These are phyloP conservation scores for Betula pendula DNA, from an alignment of 306 rosid species.

Conservation along the genomic window DNA sequence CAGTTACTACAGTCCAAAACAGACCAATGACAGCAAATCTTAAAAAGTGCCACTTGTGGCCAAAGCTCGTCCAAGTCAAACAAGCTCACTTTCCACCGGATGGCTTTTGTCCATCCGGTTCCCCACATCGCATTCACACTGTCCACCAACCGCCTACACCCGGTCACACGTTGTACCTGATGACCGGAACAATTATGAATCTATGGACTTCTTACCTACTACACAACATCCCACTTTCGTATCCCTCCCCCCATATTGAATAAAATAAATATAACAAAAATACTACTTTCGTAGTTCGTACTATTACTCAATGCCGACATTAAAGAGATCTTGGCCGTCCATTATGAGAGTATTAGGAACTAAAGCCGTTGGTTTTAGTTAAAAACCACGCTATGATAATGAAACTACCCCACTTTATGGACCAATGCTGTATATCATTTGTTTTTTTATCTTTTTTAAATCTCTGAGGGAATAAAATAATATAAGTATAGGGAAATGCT, in stretches of 20 bases:
- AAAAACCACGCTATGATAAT: neutral
- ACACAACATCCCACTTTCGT: slow-evolving; percentile 18
- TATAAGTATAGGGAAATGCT: too few species aligned
- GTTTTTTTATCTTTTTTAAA: too few species aligned
- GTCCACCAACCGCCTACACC: slow-evolving; percentile 24
- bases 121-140: neutral
- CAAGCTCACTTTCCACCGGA: slow-evolving; percentile 28
- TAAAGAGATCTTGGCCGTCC: slow-evolving; percentile 25
- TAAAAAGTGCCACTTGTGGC: slow-evolving; percentile 47
- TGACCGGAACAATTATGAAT: slow-evolving; percentile 1
- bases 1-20: slow-evolving; percentile 30
- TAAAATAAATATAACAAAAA: too few species aligned
- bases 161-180: slow-evolving; percentile 23
- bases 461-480: too few species aligned
- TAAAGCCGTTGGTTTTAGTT: slow-evolving; percentile 13
- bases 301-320: neutral
- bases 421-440: too few species aligned
- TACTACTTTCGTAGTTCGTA: too few species aligned
- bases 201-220: slow-evolving; percentile 27
- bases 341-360: neutral
- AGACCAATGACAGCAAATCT: slow-evolving; percentile 40
- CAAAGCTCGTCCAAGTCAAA: slow-evolving; percentile 44
- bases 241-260: too few species aligned
- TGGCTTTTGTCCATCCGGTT: slow-evolving; percentile 18
- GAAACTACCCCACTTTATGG: slow-evolving; percentile 3